Evolutionary conservation across 495 filamentous ascomycete genomes (phyloP).

Genomic region (Physcia stellaris): DNA sequence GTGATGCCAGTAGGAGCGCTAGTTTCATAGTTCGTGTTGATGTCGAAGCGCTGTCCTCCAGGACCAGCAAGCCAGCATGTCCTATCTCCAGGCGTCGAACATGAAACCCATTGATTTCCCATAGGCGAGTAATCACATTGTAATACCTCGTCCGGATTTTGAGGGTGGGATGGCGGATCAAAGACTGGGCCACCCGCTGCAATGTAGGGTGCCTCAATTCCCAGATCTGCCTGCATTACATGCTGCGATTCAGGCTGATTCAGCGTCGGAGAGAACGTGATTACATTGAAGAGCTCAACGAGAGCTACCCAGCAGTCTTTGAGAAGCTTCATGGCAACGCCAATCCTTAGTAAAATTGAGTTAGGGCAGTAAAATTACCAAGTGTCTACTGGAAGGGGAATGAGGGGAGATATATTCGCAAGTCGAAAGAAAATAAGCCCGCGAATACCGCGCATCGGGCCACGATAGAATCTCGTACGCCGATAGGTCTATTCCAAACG

Average conservation of each 20-base stretch:
- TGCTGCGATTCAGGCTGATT: not conserved
- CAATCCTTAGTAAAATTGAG: no score
- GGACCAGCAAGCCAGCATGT: slow-evolving; percentile 4
- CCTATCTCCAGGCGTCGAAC: not conserved
- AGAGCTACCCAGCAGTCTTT: not conserved
- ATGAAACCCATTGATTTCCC: not conserved
- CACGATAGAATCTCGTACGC: no score
- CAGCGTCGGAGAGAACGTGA: not conserved
- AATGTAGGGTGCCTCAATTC: not conserved
- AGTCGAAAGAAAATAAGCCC: no score
- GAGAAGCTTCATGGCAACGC: not conserved
- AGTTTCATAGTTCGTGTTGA: slow-evolving; percentile 9
- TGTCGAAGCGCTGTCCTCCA: not conserved
- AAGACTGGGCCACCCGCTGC: not conserved
- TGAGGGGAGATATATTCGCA: no score
- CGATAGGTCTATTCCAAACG: no score
- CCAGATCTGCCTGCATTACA: not conserved
- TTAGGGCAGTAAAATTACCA: no score
- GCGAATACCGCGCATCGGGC: no score
- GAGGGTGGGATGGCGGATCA: not conserved
- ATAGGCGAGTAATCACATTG: not conserved
- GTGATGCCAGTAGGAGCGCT: not conserved
- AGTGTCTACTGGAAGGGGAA: no score
- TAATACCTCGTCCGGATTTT: not conserved
- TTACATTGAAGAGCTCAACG: not conserved